A percentile compares a stretch with the other conserved stretches of the same genome.
Conservation (phyloP, 768 basidiomycete species). For the Hygrocybe punicea region DNA sequence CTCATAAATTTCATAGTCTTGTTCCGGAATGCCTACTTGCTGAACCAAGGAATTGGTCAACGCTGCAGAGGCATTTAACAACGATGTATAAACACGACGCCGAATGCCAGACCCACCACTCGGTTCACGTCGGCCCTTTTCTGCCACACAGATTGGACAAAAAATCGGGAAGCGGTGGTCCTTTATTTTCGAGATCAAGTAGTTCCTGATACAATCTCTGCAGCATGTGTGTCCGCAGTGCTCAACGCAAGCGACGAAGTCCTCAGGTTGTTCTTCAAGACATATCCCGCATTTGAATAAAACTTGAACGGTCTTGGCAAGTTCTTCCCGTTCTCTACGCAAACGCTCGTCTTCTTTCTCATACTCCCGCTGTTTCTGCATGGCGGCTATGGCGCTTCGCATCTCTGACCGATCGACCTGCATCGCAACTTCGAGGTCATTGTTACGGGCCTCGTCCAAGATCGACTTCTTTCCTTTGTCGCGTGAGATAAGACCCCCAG, state of each 20-base stretch:
- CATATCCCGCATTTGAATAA: slow-evolving; percentile 50
- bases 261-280: slow-evolving; percentile 41
- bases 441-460: too few relatives aligned
- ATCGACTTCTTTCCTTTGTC: neutral
- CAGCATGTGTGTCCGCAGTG: slow-evolving; percentile 45
- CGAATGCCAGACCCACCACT: neutral
- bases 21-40: slow-evolving; percentile 44
- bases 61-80: slow-evolving; percentile 23
- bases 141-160: slow-evolving; percentile 46
- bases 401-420: slow-evolving; percentile 10
- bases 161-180: slow-evolving; percentile 49
- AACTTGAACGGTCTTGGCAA: slow-evolving; percentile 27
- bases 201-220: slow-evolving; percentile 40
- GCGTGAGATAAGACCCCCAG: neutral
- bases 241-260: slow-evolving; percentile 40
- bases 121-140: slow-evolving; percentile 6
- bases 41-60: slow-evolving; percentile 38
- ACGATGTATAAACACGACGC: neutral
- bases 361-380: slow-evolving; percentile 34
- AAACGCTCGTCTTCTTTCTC: slow-evolving; percentile 42
- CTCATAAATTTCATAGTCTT: slow-evolving; percentile 37
- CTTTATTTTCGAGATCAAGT: slow-evolving; percentile 38
- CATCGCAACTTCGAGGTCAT: slow-evolving; percentile 13
- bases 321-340: slow-evolving; percentile 30
- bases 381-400: slow-evolving; percentile 23